Evolutionary conservation across 2,329 filamentous ascomycete species (phyloP), one percentile per base, ranked within the genome.

Genomic region (Sporothrix protearum): DNA sequence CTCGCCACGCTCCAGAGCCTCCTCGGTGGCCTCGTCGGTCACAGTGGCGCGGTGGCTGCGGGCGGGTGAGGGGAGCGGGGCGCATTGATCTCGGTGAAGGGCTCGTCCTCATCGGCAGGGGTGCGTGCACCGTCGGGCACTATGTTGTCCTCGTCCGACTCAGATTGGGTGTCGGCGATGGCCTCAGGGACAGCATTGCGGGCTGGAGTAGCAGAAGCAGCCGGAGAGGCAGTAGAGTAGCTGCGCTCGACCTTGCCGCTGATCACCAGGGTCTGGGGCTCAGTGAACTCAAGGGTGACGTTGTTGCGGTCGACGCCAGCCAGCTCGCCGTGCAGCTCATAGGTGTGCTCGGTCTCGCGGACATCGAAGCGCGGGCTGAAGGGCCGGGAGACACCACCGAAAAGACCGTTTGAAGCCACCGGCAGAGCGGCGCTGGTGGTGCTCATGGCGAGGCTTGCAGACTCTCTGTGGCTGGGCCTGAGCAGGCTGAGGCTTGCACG

Each of bases 321-420:
- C 6, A 95, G 87, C 80, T 95, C 92, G 77, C 92, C 92, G 76
- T 94, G 88, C 25, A 95, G 89, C 81, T 95, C 90, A 78, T 93
- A 95, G 74, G 83, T 79, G 6, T 88, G 81, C 73, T 86, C 85
- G 14, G 86, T 87, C 82, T 96, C 92, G 79, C 87, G 89, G 73
- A 94, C 85, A 77, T 95, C 92, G 78, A 95, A 95, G 81, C 89
- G 91, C 70, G 92, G 92, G 72, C 87, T 86, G 86, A 93, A 94
- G 77, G 68, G 39, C 39, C 55, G 68, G 19, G 68, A 14, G 9
- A 19, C 33, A 25, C 33, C 67, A 47, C 42, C 42, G 14, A 69
- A 69, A 22, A 69, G 7, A 36, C 45, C 19, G 25, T 71, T 71
- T 55, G 36, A 75, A 72, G 76, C 76, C 57, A 73, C 76, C 71